Base-by-base conservation (phyloP, 805 yeast genomes). In the Yarrowia sp. region DNA sequence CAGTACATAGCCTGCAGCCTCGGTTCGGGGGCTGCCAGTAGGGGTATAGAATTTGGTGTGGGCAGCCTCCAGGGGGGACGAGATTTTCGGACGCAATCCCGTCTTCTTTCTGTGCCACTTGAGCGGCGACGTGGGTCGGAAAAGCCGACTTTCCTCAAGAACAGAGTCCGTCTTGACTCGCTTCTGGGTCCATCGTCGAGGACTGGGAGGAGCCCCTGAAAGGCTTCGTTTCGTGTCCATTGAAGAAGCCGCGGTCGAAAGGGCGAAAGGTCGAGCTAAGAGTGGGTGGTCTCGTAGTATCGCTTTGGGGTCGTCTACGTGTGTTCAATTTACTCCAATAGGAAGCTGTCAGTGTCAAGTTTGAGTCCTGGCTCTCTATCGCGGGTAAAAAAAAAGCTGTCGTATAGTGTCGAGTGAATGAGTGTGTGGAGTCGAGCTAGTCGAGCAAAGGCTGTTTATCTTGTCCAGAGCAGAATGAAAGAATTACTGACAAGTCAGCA, bases 91-190 rank as follows among this genome's bases (percentile, higher is more conserved):
- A 5, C 59, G 32, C 16, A 35, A n/a, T 1, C 26, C 46, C 3
- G 17, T 26, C 61, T 54, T 38, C 46, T 38, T 54, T 54, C 61
- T 38, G 46, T 54, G 61, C 61, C 61, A 54, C 35, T 54, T 54
- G 61, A 54, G 61, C 19, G 61, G 61, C 17, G 46, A 36, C 3
- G 46, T 54, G 46, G 61, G 61, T 26, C 61, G 21, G 14, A 54
- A 54, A 12, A 54, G 61, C 1, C 61, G 61, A 8, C 35, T 36
- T 6, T 54, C 61, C 14, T 54, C 61, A 8, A 54, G 46, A 16
- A 38, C 7, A 14, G 61, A 54, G 44, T 54, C 61, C 12, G 61
- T 54, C 17, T 54, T 54, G 19, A 54, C 40, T 30, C 61, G 61
- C 8, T 54, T 54, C 14, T 54, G 61, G 9, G 38, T 54, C 61